phyloP scores from a whole-genome alignment of 257 asterid genomes.

The Solanum chmielewskii region DNA sequence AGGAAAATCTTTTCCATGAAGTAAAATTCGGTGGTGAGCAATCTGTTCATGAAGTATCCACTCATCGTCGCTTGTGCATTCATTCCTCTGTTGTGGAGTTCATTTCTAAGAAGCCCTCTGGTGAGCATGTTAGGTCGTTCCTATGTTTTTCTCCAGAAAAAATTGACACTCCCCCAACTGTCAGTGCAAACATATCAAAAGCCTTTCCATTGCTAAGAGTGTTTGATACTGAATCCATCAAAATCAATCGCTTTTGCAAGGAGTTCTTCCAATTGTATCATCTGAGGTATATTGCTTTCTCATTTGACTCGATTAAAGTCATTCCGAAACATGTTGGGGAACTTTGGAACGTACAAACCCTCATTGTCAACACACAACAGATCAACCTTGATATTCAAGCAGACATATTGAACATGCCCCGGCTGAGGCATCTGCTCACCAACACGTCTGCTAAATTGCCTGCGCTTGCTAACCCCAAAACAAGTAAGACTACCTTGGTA shows the following conservation, averaged over 20 bases:
- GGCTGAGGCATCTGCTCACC: slow-evolving; percentile 34
- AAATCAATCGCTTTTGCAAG: slow-evolving; percentile 26
- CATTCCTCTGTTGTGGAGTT: slow-evolving; percentile 34
- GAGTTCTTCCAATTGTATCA: slow-evolving; percentile 34
- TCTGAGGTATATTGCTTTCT: slow-evolving; percentile 39
- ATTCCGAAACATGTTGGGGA: slow-evolving; percentile 31
- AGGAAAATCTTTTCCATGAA: slow-evolving; percentile 30
- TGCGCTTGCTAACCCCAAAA: background rate
- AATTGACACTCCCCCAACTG: slow-evolving; percentile 13
- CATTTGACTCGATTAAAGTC: slow-evolving; percentile 12
- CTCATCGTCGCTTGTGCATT: slow-evolving; percentile 38
- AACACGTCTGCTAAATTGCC: slow-evolving; percentile 25
- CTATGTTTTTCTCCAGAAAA: slow-evolving; percentile 33
- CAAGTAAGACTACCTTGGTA: background rate
- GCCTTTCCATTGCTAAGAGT: slow-evolving; percentile 45
- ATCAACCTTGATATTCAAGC: slow-evolving; percentile 27
- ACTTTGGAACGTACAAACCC: slow-evolving; percentile 45
- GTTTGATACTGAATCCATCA: slow-evolving; percentile 26
- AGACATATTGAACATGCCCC: slow-evolving; percentile 43
- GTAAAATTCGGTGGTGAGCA: slow-evolving; percentile 1
- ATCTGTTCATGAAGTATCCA: background rate
- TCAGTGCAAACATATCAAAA: slow-evolving; percentile 23
- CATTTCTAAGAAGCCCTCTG: slow-evolving; percentile 26
- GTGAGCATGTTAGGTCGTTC: slow-evolving; percentile 48
- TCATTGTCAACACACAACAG: slow-evolving; percentile 28